phyloP scores from a whole-genome alignment of 495 filamentous ascomycete genomes.

The Podospora tetraspora region DNA sequence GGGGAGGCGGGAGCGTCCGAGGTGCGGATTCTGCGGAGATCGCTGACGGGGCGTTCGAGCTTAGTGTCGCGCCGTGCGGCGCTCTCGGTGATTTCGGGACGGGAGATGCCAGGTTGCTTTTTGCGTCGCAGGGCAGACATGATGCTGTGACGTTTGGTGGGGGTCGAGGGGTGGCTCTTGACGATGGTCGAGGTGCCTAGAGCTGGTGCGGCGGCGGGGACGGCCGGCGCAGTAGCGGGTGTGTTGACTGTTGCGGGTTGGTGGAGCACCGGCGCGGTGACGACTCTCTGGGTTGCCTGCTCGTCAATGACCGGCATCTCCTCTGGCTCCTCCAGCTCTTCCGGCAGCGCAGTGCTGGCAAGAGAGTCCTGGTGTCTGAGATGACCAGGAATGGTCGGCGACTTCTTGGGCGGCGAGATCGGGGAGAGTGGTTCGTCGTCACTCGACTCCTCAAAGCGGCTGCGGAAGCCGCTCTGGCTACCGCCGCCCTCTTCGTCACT shows the following conservation, averaged over 20 bases:
- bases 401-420: slow-evolving; percentile 14
- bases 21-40: slow-evolving; percentile 31
- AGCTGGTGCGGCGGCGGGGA: slow-evolving; percentile 18
- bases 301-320: slow-evolving; percentile 25
- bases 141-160: slow-evolving; percentile 31
- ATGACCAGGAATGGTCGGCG: slow-evolving; percentile 1
- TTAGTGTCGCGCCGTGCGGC: slow-evolving; percentile 47
- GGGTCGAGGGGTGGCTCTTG: slow-evolving; percentile 4
- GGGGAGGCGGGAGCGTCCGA: neutral
- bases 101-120: slow-evolving; percentile 41
- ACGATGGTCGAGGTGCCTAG: slow-evolving; percentile 2
- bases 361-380: slow-evolving; percentile 17
- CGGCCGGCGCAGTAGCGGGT: slow-evolving; percentile 3
- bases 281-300: neutral
- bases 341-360: slow-evolving; percentile 28
- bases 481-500: slow-evolving; percentile 63
- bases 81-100: slow-evolving; percentile 40
- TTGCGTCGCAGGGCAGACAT: slow-evolving; percentile 45
- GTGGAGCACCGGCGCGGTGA: neutral
- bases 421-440: slow-evolving; percentile 54
- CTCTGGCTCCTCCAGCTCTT: slow-evolving; percentile 38
- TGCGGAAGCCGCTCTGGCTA: slow-evolving; percentile 46
- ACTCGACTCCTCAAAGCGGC: slow-evolving; percentile 78
- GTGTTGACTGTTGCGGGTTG: neutral
- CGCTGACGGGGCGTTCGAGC: slow-evolving; percentile 43